Evolutionary conservation across 106 monocot genomes (phyloP), one percentile per base, ranked within the genome.

Genomic region (Cymbidium sinense): DNA sequence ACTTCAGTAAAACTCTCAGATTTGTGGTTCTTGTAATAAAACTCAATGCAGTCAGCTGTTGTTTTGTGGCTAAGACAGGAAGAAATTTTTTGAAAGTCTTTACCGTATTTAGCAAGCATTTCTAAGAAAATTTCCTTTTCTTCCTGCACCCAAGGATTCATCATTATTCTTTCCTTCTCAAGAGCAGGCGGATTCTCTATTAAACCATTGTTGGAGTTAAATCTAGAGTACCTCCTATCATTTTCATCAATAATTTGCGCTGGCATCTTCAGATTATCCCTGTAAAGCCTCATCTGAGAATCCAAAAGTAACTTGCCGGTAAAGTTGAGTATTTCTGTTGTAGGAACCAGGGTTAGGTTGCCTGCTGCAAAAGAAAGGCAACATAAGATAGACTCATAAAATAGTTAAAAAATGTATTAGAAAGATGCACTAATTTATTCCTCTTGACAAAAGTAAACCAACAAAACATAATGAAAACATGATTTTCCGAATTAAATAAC

Each of bases 11-110:
- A 99, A 80, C 84, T 86, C 65, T 94, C 90, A 1, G 89, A 92
- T 71, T 90, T 94, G 70, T 88, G 94, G 76, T 90, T 88, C 82
- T 90, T 99, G 81, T 95, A 99, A 75, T 99, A 99, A 54, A 99
- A 99, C 71, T 99, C 95, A 17, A 99, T 77, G 76, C 98, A 99
- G 54, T 99, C 98, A 64, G 98, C 94, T 37, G 89, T 92, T 21
- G 88, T 92, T 64, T 99, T 99, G 82, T 99, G 94, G 29, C 43
- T 39, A 52, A 99, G 81, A 37, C 85, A 89, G 73, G 89, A 88
- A 70, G 94, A 87, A 65, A 99, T 87, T 77, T 86, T 99, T 7
- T 75, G 70, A 34, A 99, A 99, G 74, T 99, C 92, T 73, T 99
- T 96, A 23, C 93, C 93, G 61, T 70, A 87, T 34, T 73, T 81